Percentiles rank a stretch among this genome's conserved stretches.
phyloP scores from a whole-genome alignment of 441 rosid genomes.

The Syzygium syzygioides region DNA sequence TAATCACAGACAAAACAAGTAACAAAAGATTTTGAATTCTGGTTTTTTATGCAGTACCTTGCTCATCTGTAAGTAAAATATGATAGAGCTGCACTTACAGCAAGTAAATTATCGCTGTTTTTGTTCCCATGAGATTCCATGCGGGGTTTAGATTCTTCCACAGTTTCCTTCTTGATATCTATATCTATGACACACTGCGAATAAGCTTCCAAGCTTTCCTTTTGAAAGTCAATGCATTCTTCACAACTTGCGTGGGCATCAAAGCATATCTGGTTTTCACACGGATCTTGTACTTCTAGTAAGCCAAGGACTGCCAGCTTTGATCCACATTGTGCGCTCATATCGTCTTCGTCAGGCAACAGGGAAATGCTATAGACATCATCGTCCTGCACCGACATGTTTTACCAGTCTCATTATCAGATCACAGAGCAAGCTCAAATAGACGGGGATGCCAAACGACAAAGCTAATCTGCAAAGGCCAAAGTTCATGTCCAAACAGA shows the following conservation, averaged over 20 bases:
- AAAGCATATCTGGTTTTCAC: slow-evolving; percentile 41
- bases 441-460: neutral
- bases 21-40: neutral
- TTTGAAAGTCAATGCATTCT: slow-evolving; percentile 49
- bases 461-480: neutral
- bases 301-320: slow-evolving; percentile 57
- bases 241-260: slow-evolving; percentile 47
- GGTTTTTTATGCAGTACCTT: neutral
- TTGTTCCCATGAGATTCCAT: slow-evolving; percentile 28
- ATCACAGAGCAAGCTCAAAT: neutral
- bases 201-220: slow-evolving; percentile 47
- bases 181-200: slow-evolving; percentile 63
- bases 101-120: slow-evolving; percentile 31
- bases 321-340: slow-evolving; percentile 33
- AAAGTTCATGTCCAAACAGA: neutral
- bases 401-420: neutral
- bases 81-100: slow-evolving; percentile 29
- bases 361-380: slow-evolving; percentile 63
- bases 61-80: neutral
- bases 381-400: slow-evolving; percentile 40
- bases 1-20: neutral
- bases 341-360: slow-evolving; percentile 52
- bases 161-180: slow-evolving; percentile 48
- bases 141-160: slow-evolving; percentile 25
- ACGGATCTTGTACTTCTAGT: slow-evolving; percentile 56